Percentiles rank a stretch among this genome's conserved stretches.
These are phyloP conservation scores for Populus deltoides DNA, from an alignment of 345 rosid species.

Conservation along the genomic window DNA sequence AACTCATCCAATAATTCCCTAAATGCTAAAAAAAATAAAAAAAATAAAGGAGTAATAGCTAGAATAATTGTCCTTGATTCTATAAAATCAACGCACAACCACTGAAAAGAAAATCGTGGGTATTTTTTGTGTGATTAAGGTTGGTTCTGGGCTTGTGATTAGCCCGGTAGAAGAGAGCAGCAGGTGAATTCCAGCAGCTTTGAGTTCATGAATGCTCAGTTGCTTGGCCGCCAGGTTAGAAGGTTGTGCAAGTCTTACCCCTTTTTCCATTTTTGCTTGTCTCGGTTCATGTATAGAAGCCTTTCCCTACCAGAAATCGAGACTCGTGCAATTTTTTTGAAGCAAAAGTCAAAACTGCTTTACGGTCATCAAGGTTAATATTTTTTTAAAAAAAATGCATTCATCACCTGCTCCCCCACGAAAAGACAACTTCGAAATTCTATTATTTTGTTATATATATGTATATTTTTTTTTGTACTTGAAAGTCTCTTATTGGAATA, in stretches of 20 bases:
- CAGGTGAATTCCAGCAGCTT: not conserved
- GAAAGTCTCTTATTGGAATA: not conserved
- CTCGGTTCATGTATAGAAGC: not conserved
- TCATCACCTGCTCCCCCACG: not conserved
- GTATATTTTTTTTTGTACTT: not conserved
- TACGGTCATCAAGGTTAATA: not conserved
- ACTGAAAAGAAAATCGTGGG: no score
- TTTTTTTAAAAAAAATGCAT: not conserved
- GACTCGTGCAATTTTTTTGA: not conserved
- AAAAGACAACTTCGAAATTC: not conserved
- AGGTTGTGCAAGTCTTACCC: not conserved
- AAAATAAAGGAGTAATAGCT: no score
- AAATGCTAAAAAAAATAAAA: no score
- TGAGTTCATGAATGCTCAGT: not conserved
- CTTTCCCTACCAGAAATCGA: not conserved
- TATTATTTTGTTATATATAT: no score
- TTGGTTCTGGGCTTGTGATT: no score
- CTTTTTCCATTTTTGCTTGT: not conserved
- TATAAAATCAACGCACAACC: no score
- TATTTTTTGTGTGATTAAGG: not conserved
- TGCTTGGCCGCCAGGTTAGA: not conserved
- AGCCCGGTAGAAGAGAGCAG: no score
- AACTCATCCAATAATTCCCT: no score
- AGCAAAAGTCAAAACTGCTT: not conserved
- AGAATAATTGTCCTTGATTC: no score